phyloP scores from a whole-genome alignment of 768 basidiomycete species.

The Boletus subcaerulescens region DNA sequence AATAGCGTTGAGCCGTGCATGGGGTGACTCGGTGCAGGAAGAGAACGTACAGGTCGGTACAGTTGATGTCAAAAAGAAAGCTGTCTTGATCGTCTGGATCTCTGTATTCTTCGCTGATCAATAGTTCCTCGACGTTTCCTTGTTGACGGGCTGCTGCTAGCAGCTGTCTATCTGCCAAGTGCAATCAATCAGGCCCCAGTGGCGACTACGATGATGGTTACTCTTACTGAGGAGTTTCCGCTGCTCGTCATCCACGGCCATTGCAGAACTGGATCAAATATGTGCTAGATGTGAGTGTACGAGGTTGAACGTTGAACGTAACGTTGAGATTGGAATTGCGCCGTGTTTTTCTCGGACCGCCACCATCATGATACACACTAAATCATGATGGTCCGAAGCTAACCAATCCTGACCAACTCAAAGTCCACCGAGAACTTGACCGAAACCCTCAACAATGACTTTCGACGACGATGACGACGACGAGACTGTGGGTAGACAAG shows the following conservation, averaged over 20 bases:
- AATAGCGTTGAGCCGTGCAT: not conserved
- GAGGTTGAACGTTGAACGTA: not conserved
- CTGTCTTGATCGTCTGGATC: slow-evolving; percentile 11
- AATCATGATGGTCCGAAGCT: too few species aligned
- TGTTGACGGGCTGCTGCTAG: slow-evolving; percentile 23
- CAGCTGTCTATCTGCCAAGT: slow-evolving; percentile 22
- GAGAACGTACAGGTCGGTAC: slow-evolving; percentile 26
- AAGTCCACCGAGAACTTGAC: not conserved
- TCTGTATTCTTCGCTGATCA: slow-evolving; percentile 18
- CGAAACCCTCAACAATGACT: slow-evolving; percentile 2
- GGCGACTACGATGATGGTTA: not conserved
- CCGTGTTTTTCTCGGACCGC: not conserved
- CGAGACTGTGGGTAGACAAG: slow-evolving; percentile 5
- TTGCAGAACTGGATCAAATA: not conserved
- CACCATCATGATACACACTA: not conserved
- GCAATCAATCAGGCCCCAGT: not conserved
- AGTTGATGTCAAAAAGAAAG: slow-evolving; percentile 33
- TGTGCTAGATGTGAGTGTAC: not conserved
- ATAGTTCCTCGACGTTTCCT: slow-evolving; percentile 27
- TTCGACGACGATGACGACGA: not conserved
- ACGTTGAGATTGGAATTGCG: not conserved
- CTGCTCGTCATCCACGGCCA: slow-evolving; percentile 14
- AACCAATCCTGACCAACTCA: not conserved
- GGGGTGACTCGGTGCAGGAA: not conserved
- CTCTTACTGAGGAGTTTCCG: slow-evolving; percentile 21